Percentiles rank a stretch among this genome's conserved stretches.
phyloP scores from a whole-genome alignment of 2,329 filamentous ascomycete genomes.

The Fusarium albosuccineum region DNA sequence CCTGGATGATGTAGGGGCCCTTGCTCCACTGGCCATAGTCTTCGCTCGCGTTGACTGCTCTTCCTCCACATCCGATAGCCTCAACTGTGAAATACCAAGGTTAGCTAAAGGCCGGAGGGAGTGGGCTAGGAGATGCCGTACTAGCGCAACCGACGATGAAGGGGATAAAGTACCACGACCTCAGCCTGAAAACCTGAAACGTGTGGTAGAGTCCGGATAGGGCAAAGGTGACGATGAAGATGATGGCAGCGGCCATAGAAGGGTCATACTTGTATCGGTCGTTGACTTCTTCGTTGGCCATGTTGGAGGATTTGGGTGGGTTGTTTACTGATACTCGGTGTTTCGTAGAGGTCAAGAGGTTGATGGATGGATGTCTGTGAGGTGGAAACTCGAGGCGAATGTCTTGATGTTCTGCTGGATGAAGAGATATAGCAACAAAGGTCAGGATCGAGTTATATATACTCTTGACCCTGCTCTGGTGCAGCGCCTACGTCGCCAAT shows the following conservation, averaged over 20 bases:
- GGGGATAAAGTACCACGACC: slow-evolving; percentile 64
- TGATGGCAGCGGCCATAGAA: slow-evolving; percentile 54
- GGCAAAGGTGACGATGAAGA: slow-evolving; percentile 19
- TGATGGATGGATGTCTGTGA: background rate
- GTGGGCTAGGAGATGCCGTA: background rate
- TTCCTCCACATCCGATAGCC: slow-evolving; percentile 56
- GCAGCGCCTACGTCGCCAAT: background rate
- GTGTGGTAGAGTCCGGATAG: slow-evolving; percentile 52
- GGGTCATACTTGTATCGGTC: slow-evolving; percentile 60
- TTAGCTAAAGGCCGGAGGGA: background rate
- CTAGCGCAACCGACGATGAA: slow-evolving; percentile 62
- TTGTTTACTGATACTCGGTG: background rate
- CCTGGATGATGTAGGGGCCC: slow-evolving; percentile 53
- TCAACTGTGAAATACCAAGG: slow-evolving; percentile 21
- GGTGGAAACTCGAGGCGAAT: background rate
- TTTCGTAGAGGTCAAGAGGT: background rate
- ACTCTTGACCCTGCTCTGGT: background rate
- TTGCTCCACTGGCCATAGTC: slow-evolving; percentile 51
- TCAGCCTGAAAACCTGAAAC: slow-evolving; percentile 52
- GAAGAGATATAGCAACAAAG: too few species aligned
- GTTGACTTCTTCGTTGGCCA: background rate
- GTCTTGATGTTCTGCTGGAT: background rate
- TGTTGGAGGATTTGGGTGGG: background rate
- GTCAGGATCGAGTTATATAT: background rate
- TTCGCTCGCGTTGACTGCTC: slow-evolving; percentile 55